Conservation (phyloP, 345 rosid genomes). For the Cardamine occulta region DNA sequence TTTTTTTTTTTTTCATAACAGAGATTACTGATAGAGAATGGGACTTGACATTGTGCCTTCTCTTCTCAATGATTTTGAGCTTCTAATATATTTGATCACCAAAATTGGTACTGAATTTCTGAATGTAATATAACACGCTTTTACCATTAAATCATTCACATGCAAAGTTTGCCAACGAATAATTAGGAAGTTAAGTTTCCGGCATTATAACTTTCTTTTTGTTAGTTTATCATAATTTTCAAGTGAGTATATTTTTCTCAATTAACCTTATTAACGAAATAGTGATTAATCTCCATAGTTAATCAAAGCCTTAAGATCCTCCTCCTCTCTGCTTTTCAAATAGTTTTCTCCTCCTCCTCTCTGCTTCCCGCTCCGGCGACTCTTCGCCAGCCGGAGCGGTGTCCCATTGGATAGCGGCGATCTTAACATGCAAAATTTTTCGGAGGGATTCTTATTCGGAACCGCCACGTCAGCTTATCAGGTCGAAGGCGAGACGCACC, state of each 20-base stretch:
- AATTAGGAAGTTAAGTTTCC: not conserved
- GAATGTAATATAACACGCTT: not conserved
- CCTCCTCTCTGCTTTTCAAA: too few species aligned
- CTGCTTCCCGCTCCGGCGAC: constrained; percentile 23
- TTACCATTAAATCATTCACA: not conserved
- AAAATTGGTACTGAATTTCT: not conserved
- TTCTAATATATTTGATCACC: not conserved
- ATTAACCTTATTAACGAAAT: not conserved
- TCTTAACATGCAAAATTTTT: constrained; percentile 56
- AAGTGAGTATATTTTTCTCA: not conserved
- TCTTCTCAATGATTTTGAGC: not conserved
- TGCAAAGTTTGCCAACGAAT: not conserved
- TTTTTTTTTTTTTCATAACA: not conserved
- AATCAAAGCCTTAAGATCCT: not conserved
- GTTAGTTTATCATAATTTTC: not conserved
- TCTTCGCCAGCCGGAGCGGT: constrained; percentile 33
- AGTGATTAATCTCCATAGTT: not conserved
- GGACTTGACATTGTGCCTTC: constrained; percentile 5
- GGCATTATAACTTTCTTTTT: not conserved
- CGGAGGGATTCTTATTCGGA: constrained; percentile 72
- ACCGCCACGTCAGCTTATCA: constrained; percentile 90
- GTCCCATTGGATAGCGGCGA: constrained; percentile 58
- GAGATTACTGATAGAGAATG: constrained; percentile 8
- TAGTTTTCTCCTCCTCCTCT: constrained; percentile 23
- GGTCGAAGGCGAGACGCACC: constrained; percentile 81